Evolutionary conservation across 768 basidiomycete species (phyloP), one percentile per base, ranked within the genome.

Genomic region (Boletus tomentosulus): DNA sequence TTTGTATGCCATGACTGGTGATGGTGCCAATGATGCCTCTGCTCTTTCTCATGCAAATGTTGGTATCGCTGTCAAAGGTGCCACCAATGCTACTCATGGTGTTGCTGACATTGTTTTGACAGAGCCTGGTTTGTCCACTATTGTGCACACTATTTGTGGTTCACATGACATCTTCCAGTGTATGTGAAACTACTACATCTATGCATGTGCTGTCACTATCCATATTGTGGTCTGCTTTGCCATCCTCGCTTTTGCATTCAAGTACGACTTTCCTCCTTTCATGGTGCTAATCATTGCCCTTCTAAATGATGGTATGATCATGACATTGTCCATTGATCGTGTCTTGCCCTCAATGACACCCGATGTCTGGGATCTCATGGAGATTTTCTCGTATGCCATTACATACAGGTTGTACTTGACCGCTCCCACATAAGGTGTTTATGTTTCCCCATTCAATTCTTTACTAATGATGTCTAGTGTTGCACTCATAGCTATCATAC

Each of bases 101-200:
- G 96, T 96, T 51, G 96, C 95, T 62, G 95, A 98, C 73, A 98
- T 98, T 62, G 96, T 98, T 62, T 76, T 98, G 58, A 97, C 93
- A 35, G 95, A 98, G 71, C 96, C 96, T 54, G 96, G 96, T 84
- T 87, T 98, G 46, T 98, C 96, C 57, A 98, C 96, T 68, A 98
- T 98, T 68, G 93, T 98, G 61, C 94, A 98, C 73, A 96, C 96
- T 70, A 98, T 98, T 72, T 92, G 93, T 63, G 92, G 93, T 57
- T 97, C 96, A 31, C 95, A 95, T 79, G 76, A 97, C 77, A 98
- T 98, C 75, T 98, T 98, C 90, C 96, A 98, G 70, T 89, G 96
- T 76, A 98, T 98, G 96, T 78, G 96, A 64, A 98, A 98, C 82
- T 98, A 98, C 76, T 90, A 95, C 48, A 97, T 98, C 77, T 94